Percentiles rank a stretch among this genome's conserved stretches.
phyloP scores from a whole-genome alignment of 208 protist species.

The Leishmania tarentolae region DNA sequence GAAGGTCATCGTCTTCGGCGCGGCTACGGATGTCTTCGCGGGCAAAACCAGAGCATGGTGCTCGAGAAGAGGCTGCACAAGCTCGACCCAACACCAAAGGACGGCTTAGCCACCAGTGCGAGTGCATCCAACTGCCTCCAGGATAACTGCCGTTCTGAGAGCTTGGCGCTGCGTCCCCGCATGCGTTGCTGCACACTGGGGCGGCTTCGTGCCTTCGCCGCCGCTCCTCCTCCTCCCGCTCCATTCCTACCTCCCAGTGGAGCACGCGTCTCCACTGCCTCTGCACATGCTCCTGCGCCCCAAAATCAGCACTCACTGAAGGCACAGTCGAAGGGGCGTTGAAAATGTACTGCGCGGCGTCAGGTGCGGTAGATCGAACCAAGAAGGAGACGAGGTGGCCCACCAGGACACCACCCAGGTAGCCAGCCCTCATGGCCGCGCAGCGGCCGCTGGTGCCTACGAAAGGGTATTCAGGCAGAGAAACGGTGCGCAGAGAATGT shows the following conservation, averaged over 20 bases:
- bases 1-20: neutral
- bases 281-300: neutral
- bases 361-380: neutral
- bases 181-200: neutral
- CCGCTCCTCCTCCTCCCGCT: conserved; percentile 2
- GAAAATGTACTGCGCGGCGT: neutral
- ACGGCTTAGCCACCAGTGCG: conserved; percentile 22
- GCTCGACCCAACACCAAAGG: conserved; percentile 4
- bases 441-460: neutral
- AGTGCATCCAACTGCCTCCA: conserved; percentile 11
- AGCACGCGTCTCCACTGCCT: conserved; percentile 6
- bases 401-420: conserved; percentile 15
- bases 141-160: neutral
- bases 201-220: neutral
- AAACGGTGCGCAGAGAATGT: neutral
- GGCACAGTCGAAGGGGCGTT: neutral
- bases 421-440: conserved; percentile 1
- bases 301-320: neutral
- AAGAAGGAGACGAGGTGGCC: conserved; percentile 24
- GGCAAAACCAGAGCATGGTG: neutral
- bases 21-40: neutral
- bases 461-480: conserved; percentile 16
- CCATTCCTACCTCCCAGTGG: conserved; percentile 15
- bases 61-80: neutral
- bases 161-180: neutral